Base-by-base conservation (phyloP, 768 basidiomycete species). In the Coprinopsis marcescibilis region DNA sequence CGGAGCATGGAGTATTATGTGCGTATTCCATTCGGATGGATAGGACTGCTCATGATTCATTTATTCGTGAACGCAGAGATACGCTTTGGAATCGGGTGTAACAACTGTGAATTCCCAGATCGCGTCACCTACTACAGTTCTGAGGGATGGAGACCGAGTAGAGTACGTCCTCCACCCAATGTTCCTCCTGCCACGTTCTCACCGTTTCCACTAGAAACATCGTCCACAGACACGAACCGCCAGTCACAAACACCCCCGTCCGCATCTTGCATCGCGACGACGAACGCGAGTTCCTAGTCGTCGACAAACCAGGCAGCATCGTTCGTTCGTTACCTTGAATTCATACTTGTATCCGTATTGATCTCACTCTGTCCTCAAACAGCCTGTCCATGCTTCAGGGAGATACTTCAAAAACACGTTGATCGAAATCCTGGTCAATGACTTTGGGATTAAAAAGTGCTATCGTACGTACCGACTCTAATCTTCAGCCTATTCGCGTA, bases 171-270 rank as follows among this genome's bases (percentile, higher is more conserved):
- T 36, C 20, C 26, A 23, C 30, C 27, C 39, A 35, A 17, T 30
- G 23, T 70, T 49, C 42, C 50, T 29, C 45, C 30, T 24, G 30
- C 43, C 24, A 35, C 46, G 41, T 21, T 26, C 35, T 41, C 33
- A 45, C 42, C 27, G 4, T 47, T 29, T 33, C 17, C 19, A 34
- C 48, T 56, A 94, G 91, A 59, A 96, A 97, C 57, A 76, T 94
- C 12, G 90, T 94, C 12, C 91, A 94, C 64, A 76, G 92, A n/a
- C 96, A 99, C 60, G 96, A 99, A 65, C 96, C 96, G 4, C 92
- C 96, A 2, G 85, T 99, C 3, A 84, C 92, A 1, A 80, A 85
- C 2, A 85, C 74, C 3, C 88, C 89, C 1, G 81, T 98, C 45
- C 78, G 82, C 52, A 73, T 98, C 29, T 65, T 97, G 3, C 72